Conservation (phyloP, 1,139 yeast genomes). For the Suhomyces bribrorum region DNA sequence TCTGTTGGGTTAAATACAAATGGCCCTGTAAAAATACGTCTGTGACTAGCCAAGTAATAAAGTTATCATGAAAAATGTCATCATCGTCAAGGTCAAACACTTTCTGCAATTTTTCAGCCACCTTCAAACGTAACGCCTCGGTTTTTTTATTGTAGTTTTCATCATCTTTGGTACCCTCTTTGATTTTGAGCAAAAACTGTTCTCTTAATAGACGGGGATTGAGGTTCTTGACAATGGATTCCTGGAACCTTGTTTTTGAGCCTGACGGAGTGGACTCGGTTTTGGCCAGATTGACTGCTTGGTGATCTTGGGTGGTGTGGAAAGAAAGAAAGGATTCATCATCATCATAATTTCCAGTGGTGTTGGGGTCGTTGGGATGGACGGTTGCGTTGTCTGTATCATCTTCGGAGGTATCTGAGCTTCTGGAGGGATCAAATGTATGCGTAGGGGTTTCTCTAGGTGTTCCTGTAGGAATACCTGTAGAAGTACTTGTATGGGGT, state of each 20-base stretch:
- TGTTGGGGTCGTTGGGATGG: too few species aligned
- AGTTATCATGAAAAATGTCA: slow-evolving; percentile 57
- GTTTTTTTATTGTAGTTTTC: slow-evolving; percentile 15
- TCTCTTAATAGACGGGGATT: slow-evolving; percentile 27
- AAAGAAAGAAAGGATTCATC: slow-evolving; percentile 10
- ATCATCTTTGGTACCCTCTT: slow-evolving; percentile 14
- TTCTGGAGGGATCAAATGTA: too few species aligned
- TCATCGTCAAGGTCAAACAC: slow-evolving; percentile 46
- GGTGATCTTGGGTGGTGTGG: slow-evolving; percentile 9
- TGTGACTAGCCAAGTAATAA: slow-evolving; percentile 75
- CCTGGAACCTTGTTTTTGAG: slow-evolving; percentile 30
- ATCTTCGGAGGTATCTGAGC: too few species aligned
- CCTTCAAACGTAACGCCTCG: slow-evolving; percentile 25
- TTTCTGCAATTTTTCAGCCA: slow-evolving; percentile 40
- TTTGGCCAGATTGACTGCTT: neutral
- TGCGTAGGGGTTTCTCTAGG: too few species aligned
- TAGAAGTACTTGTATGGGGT: too few species aligned
- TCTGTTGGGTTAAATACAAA: slow-evolving; percentile 64
- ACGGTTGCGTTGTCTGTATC: too few species aligned
- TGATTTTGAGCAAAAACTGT: slow-evolving; percentile 22
- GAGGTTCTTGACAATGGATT: slow-evolving; percentile 38
- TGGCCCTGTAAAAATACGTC: slow-evolving; percentile 89
- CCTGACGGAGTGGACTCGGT: neutral
- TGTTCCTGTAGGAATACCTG: too few species aligned
- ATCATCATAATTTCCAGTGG: slow-evolving; percentile 3